Conservation (phyloP, 2,329 filamentous ascomycete species). For the Ceratocystis alfenasii region DNA sequence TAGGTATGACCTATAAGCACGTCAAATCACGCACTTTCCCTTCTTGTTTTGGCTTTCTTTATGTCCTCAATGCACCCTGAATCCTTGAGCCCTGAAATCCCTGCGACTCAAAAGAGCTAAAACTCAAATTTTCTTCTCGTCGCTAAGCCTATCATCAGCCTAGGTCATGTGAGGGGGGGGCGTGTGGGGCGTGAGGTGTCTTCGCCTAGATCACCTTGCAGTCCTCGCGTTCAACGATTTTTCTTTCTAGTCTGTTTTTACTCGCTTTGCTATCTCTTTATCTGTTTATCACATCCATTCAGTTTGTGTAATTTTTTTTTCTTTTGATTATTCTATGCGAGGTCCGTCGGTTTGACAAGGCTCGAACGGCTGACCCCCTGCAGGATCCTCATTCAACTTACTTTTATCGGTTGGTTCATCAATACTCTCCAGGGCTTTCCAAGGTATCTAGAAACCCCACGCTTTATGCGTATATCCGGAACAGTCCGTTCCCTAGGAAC, state of each 20-base stretch:
- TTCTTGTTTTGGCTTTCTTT: background rate
- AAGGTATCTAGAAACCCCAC: background rate
- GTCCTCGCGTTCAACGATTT: background rate
- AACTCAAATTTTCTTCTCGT: too few relatives aligned
- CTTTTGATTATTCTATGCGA: conserved; percentile 14
- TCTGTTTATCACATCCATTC: too few relatives aligned
- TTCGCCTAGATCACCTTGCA: background rate
- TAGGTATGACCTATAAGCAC: background rate
- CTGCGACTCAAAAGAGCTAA: too few relatives aligned
- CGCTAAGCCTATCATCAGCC: background rate
- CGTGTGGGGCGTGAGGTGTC: background rate
- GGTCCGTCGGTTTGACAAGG: background rate
- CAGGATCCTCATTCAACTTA: background rate
- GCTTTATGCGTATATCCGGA: conserved; percentile 10
- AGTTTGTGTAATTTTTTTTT: background rate
- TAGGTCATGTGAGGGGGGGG: conserved; percentile 1
- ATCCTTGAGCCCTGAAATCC: background rate
- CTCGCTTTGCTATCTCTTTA: background rate
- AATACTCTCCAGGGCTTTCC: too few relatives aligned
- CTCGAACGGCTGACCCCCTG: background rate
- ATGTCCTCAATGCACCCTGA: background rate
- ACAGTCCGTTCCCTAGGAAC: background rate
- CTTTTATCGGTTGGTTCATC: background rate
- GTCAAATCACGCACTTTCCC: background rate
- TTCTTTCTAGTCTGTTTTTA: background rate